These are phyloP conservation scores for Trichophyton verrucosum DNA, from an alignment of 2,329 filamentous ascomycete species.

Conservation along the genomic window DNA sequence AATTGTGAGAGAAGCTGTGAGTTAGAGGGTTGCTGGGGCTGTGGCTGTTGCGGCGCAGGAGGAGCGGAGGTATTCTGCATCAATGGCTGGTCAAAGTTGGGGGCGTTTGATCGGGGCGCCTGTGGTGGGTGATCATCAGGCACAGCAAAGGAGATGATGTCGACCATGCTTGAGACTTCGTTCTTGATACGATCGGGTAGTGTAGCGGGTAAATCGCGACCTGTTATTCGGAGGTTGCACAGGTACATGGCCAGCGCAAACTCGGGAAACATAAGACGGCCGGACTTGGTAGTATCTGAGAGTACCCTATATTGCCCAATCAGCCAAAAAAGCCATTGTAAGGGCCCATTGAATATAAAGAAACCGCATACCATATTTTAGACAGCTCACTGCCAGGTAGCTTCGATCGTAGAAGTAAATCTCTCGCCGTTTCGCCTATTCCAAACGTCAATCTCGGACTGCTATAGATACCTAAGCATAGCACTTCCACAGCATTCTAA, in stretches of 20 bases:
- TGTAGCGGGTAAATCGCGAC: conserved; percentile 60
- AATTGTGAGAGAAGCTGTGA: conserved; percentile 46
- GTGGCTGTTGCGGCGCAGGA: conserved; percentile 51
- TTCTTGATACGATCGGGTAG: conserved; percentile 84
- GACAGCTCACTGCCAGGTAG: conserved; percentile 77
- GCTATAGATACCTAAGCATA: background rate
- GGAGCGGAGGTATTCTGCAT: conserved; percentile 37
- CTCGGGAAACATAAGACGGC: conserved; percentile 91
- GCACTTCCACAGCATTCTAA: background rate
- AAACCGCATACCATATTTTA: conserved; percentile 64
- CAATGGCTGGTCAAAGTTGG: conserved; percentile 53
- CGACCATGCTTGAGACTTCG: conserved; percentile 98
- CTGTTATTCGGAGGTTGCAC: conserved; percentile 84
- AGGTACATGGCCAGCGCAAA: conserved; percentile 98
- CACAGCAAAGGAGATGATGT: conserved; percentile 93
- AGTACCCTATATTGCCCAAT: conserved; percentile 52
- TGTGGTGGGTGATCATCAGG: conserved; percentile 53
- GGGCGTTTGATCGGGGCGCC: conserved; percentile 51
- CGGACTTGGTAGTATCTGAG: conserved; percentile 89
- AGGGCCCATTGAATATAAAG: background rate
- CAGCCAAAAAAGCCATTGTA: conserved; percentile 1
- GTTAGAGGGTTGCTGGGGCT: conserved; percentile 60
- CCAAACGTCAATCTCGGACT: background rate
- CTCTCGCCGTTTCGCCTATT: conserved; percentile 67
- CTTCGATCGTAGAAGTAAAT: conserved; percentile 77